Percentiles rank a stretch among this genome's conserved stretches.
Evolutionary conservation across 805 yeast species (phyloP).

Genomic region (Candida ficus): DNA sequence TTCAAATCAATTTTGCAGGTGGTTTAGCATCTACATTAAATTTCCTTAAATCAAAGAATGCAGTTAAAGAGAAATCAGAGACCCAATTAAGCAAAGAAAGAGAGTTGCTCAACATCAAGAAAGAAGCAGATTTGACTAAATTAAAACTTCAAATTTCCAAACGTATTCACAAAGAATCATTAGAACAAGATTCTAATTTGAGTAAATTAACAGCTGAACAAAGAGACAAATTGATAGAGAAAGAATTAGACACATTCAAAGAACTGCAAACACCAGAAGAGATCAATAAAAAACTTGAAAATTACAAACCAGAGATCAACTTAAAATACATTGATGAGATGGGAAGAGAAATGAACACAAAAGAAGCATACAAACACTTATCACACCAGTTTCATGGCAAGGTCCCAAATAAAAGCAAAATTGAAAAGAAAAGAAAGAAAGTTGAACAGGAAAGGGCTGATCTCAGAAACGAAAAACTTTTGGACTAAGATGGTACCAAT

Average conservation of each 20-base stretch:
- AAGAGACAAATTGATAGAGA: constrained; percentile 33
- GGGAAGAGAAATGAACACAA: constrained; percentile 44
- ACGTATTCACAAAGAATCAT: constrained; percentile 13
- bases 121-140: constrained; percentile 13
- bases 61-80: constrained; percentile 9
- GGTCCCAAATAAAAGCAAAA: constrained; percentile 19
- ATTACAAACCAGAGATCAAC: constrained; percentile 44
- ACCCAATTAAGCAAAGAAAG: constrained; percentile 11
- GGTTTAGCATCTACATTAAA: constrained; percentile 21
- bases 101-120: constrained; percentile 10
- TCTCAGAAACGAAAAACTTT: background rate
- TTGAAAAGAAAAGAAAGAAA: constrained; percentile 18
- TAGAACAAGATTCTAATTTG: constrained; percentile 16
- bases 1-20: constrained; percentile 14
- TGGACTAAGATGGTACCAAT: constrained; percentile 1
- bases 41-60: constrained; percentile 19
- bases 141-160: constrained; percentile 13
- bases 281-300: constrained; percentile 18
- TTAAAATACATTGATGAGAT: constrained; percentile 46
- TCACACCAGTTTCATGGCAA: constrained; percentile 60
- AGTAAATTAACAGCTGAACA: constrained; percentile 35
- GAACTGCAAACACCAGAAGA: constrained; percentile 5
- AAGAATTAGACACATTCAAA: constrained; percentile 12
- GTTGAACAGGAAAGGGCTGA: constrained; percentile 15
- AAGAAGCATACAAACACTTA: constrained; percentile 55